A percentile compares a stretch with the other conserved stretches of the same genome.
phyloP scores from a whole-genome alignment of 805 yeast species.

The Hanseniaspora valbyensis region DNA sequence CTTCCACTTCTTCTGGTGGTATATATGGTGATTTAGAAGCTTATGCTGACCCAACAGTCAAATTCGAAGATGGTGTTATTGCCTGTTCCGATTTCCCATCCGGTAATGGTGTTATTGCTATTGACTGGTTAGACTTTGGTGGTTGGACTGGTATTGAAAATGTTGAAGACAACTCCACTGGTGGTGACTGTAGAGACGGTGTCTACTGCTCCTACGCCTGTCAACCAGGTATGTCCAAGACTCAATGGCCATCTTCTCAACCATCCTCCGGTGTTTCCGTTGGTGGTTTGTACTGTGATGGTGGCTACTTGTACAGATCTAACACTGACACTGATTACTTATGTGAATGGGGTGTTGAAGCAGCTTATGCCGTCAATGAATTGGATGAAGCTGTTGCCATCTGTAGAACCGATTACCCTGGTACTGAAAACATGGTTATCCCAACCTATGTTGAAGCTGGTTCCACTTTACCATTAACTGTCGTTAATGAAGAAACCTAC shows the following conservation, averaged over 20 bases:
- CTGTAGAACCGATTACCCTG: constrained; percentile 98
- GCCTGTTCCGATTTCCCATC: constrained; percentile 61
- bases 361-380: constrained; percentile 59
- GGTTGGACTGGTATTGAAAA: constrained; percentile 68
- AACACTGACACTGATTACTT: constrained; percentile 55
- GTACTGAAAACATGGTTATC: constrained; percentile 95
- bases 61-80: constrained; percentile 55
- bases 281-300: constrained; percentile 83
- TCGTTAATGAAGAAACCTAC: constrained; percentile 67
- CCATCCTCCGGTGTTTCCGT: constrained; percentile 82
- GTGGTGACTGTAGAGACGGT: constrained; percentile 67
- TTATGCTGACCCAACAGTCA: constrained; percentile 37
- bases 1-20: constrained; percentile 29
- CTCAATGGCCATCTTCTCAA: constrained; percentile 90
- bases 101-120: constrained; percentile 72
- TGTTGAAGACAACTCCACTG: constrained; percentile 48
- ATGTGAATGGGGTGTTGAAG: constrained; percentile 76
- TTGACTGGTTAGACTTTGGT: constrained; percentile 63
- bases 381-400: constrained; percentile 61
- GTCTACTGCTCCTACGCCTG: constrained; percentile 95
- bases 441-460: constrained; percentile 80
- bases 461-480: constrained; percentile 52
- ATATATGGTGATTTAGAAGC: constrained; percentile 41
- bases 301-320: constrained; percentile 75
- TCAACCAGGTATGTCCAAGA: constrained; percentile 97